Evolutionary conservation across 768 basidiomycete genomes (phyloP).

Genomic region (Rubroboletus satanas): DNA sequence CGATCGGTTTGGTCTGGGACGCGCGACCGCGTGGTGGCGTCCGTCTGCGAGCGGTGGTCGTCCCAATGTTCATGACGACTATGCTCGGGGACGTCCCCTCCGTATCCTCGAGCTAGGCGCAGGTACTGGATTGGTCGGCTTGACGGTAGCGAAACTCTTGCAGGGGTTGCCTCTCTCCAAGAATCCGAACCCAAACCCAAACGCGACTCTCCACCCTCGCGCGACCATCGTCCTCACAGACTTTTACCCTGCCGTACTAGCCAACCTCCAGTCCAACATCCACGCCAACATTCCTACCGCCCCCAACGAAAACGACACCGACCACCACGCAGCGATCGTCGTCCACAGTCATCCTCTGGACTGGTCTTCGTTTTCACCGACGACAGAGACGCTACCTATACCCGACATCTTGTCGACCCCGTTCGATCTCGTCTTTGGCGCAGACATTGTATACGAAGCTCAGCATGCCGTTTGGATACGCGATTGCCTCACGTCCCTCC

Average conservation of each 20-base stretch:
- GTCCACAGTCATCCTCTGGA: slow-evolving; percentile 34
- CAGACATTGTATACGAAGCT: slow-evolving; percentile 53
- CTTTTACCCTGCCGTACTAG: slow-evolving; percentile 45
- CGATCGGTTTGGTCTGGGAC: slow-evolving; percentile 41
- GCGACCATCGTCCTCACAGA: slow-evolving; percentile 43
- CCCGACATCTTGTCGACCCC: slow-evolving; percentile 28
- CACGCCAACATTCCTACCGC: slow-evolving; percentile 30
- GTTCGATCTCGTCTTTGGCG: slow-evolving; percentile 50
- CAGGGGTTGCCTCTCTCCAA: not conserved
- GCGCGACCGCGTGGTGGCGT: not conserved
- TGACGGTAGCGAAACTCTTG: slow-evolving; percentile 37
- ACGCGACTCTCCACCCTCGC: not conserved
- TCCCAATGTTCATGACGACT: not conserved
- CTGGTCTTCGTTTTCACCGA: slow-evolving; percentile 35
- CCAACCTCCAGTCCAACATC: slow-evolving; percentile 46
- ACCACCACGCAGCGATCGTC: not conserved
- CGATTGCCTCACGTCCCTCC: slow-evolving; percentile 37
- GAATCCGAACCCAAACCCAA: not conserved
- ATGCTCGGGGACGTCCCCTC: slow-evolving; percentile 12
- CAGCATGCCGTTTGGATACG: slow-evolving; percentile 47
- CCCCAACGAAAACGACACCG: not conserved
- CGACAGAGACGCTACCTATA: not conserved
- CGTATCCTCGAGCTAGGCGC: slow-evolving; percentile 54
- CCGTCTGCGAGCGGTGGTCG: not conserved
- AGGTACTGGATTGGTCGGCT: slow-evolving; percentile 52